A percentile compares a stretch with the other conserved stretches of the same genome.
phyloP scores from a whole-genome alignment of 768 basidiomycete genomes.

The Boletus sp. region DNA sequence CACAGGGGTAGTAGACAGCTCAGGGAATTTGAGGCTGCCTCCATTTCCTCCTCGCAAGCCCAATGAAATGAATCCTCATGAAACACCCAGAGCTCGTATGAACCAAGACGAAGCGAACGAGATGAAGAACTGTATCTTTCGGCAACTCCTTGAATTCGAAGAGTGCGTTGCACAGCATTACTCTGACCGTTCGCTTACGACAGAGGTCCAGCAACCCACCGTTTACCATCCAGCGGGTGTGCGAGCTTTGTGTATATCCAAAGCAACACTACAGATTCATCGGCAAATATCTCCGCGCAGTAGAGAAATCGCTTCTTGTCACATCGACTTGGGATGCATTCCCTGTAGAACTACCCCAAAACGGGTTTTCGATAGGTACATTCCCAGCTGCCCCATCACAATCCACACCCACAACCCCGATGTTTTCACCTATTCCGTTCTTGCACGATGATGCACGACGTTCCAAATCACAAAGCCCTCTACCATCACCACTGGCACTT shows the following conservation, averaged over 20 bases:
- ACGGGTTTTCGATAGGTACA: slow-evolving; percentile 28
- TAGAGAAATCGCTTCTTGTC: slow-evolving; percentile 80
- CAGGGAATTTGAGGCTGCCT: slow-evolving; percentile 66
- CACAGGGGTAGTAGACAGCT: slow-evolving; percentile 26
- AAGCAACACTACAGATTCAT: slow-evolving; percentile 69
- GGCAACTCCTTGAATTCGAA: slow-evolving; percentile 72
- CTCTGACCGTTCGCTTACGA: slow-evolving; percentile 5
- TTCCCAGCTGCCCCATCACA: slow-evolving; percentile 47
- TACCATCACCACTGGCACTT: slow-evolving; percentile 68
- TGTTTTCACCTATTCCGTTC: slow-evolving; percentile 88
- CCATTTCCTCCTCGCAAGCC: slow-evolving; percentile 67
- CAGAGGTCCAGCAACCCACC: slow-evolving; percentile 51
- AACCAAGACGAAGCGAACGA: slow-evolving; percentile 57
- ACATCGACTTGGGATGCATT: slow-evolving; percentile 79
- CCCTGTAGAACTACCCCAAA: slow-evolving; percentile 41
- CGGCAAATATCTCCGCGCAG: slow-evolving; percentile 86
- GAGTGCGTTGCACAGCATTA: slow-evolving; percentile 44
- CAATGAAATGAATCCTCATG: slow-evolving; percentile 48
- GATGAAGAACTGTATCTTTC: slow-evolving; percentile 55
- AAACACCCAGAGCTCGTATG: slow-evolving; percentile 59
- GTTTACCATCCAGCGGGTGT: slow-evolving; percentile 88
- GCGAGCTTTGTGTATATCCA: slow-evolving; percentile 75
- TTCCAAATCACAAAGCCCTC: slow-evolving; percentile 76
- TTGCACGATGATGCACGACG: slow-evolving; percentile 79
- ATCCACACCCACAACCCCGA: slow-evolving; percentile 69